Base-by-base conservation (phyloP, 2,329 filamentous ascomycete genomes). In the Tolypocladium amazonense region DNA sequence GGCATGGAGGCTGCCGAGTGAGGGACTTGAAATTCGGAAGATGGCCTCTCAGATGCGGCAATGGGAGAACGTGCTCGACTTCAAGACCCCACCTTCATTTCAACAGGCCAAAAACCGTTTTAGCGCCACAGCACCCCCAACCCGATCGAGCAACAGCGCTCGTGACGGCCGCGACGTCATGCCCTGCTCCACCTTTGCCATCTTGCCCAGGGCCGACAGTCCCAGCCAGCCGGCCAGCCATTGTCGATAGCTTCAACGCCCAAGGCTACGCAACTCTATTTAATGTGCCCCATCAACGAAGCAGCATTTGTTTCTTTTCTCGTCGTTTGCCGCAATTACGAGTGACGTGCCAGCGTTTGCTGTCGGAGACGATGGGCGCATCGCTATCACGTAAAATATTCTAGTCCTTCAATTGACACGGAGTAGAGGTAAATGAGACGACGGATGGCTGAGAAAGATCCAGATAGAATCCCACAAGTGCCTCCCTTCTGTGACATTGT, bases 1-100 rank as follows among this genome's bases (percentile, higher is more conserved):
- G 58, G 58, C 53, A 60, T 62, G 56, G 23, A 23, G 56, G 23
- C 57, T 53, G 38, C 50, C 58, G 59, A 60, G 58, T 54, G 12
- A 43, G 58, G 39, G 58, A 57, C 43, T 53, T 23, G 18, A 43
- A 57, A 27, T 54, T 55, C n/a, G 38, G 57, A 58, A 23, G 37
- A 56, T 20, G 56, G 43, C 58, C 56, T 62, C 39, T 62, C 30
- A 59, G 38, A 56, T 7, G 33, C 60, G 18, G 27, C 50, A 53
- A 14, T 53, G 20, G 25, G 30, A 35, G 30, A 53, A 53, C 50
- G 50, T 53, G 50, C 50, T 35, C 30, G 50, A 7, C 47, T 30
- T 52, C 50, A n/a, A 30, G 55, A 23, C 55, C 55, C 55, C 55
- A 56, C 55, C 55, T 14, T 27, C 37, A 53, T 53, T 53, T 53